phyloP scores from a whole-genome alignment of 2,329 filamentous ascomycete species.

The Fusarium sublunatum region DNA sequence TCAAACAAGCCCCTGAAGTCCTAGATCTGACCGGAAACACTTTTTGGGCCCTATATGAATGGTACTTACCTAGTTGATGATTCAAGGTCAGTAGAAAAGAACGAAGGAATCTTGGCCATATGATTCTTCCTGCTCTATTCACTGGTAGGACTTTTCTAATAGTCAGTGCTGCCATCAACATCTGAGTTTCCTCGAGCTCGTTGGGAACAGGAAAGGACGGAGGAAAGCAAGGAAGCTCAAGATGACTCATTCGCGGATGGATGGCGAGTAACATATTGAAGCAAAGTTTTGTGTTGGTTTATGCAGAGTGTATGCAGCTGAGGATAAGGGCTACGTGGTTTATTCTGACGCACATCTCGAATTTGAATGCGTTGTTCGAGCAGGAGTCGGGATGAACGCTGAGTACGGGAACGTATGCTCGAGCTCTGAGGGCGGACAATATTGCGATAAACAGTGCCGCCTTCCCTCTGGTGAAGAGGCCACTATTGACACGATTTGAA shows the following conservation, averaged over 20 bases:
- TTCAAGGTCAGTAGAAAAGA: background rate
- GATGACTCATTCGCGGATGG: background rate
- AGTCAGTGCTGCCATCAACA: background rate
- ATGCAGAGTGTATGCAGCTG: constrained; percentile 1
- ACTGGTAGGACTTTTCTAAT: background rate
- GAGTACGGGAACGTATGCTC: background rate
- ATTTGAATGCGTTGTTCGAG: constrained; percentile 1
- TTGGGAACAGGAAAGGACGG: background rate
- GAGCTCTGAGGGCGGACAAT: constrained; percentile 3
- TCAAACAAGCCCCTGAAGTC: too few relatives aligned
- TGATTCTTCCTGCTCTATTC: too few relatives aligned
- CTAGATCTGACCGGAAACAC: too few relatives aligned
- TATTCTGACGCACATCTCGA: constrained; percentile 2
- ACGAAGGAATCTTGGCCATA: too few relatives aligned
- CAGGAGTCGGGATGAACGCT: constrained; percentile 1
- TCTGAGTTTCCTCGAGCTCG: background rate
- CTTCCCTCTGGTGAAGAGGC: constrained; percentile 3
- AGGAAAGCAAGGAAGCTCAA: background rate
- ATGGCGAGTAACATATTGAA: background rate
- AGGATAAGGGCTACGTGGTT: constrained; percentile 4
- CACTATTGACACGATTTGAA: constrained; percentile 3
- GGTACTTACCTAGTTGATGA: background rate
- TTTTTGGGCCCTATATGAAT: background rate
- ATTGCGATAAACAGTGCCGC: background rate
- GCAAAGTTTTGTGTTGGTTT: background rate